Evolutionary conservation across 2,329 filamentous ascomycete species (phyloP), one percentile per base, ranked within the genome.

Genomic region (Xylaria sp.): DNA sequence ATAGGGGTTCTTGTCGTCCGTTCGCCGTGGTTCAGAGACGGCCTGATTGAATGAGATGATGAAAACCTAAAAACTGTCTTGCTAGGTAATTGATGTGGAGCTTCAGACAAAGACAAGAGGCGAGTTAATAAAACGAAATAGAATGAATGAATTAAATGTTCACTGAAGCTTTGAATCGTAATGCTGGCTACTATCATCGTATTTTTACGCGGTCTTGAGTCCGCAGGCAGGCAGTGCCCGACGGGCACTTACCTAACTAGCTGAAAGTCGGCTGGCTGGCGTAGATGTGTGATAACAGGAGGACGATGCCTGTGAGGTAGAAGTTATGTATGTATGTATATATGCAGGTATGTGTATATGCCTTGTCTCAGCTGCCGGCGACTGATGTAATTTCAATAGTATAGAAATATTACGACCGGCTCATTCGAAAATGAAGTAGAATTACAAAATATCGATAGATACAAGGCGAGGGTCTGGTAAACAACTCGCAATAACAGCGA

Each of bases 1-100:
- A 41, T 75, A 70, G 3, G 58, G 41, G 37, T 15, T 37, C 1
- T 3, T 34, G 39, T 48, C 25, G 6, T 51, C 46, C 8, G 7
- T 13, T 48, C 34, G 13, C 48, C 8, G 15, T 12, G 50, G 23
- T 6, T 15, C 18, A 31, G n/a, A 44, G 57, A 39, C 6, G 65
- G 31, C n/a, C 25, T 50, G n/a, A 39, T 37, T 50, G n/a, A 39
- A 50, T 20, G 52, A 57, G 46, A 50, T 46, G 7, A 28, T 28
- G 5, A 28, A 4, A 28, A 28, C 23, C 23, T 28, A 6, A 18
- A 54, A 50, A 28, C 41, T 46, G 41, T 46, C 41, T 46, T n/a
- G 41, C 15, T 46, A 7, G 41, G 15, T 46, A 46, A 46, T 46
- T 46, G 41, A 46, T 18, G 13, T 44, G 39, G 39, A 15, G 41